Conservation (phyloP, 2,329 filamentous ascomycete species). For the Acarospora socialis region DNA sequence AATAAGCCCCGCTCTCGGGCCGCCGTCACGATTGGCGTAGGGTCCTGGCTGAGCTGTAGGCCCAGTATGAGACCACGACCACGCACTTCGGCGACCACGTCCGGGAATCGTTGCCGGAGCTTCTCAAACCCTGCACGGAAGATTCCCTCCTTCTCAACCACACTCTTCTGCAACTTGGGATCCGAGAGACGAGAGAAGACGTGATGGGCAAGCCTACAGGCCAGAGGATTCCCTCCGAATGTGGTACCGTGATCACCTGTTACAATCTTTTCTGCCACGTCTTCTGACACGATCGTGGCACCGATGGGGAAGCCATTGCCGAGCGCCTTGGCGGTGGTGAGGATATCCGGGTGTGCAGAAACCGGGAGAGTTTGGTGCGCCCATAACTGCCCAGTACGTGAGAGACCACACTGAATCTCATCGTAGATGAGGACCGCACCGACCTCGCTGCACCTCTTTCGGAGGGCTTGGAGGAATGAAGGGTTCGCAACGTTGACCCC, state of each 20-base stretch:
- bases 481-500: slow-evolving; percentile 73
- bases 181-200: slow-evolving; percentile 66
- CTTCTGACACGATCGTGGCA: slow-evolving; percentile 54
- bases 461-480: slow-evolving; percentile 74
- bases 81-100: slow-evolving; percentile 61
- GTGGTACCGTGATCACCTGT: slow-evolving; percentile 85
- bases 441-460: slow-evolving; percentile 68
- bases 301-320: slow-evolving; percentile 95
- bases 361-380: slow-evolving; percentile 57
- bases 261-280: slow-evolving; percentile 55
- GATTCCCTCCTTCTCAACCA: slow-evolving; percentile 50
- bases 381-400: slow-evolving; percentile 80
- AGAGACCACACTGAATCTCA: slow-evolving; percentile 91
- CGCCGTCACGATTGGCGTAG: slow-evolving; percentile 61
- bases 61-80: slow-evolving; percentile 79
- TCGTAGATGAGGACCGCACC: slow-evolving; percentile 86
- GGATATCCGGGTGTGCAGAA: slow-evolving; percentile 79
- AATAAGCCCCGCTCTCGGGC: slow-evolving; percentile 77
- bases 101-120: slow-evolving; percentile 49
- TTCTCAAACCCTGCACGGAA: slow-evolving; percentile 45
- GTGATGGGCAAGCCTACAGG: slow-evolving; percentile 70
- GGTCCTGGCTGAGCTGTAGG: slow-evolving; percentile 64
- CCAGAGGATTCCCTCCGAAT: slow-evolving; percentile 84
- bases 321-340: slow-evolving; percentile 90
- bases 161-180: slow-evolving; percentile 51